Conservation (phyloP, 257 asterid genomes). For the Solanum appendiculatum region DNA sequence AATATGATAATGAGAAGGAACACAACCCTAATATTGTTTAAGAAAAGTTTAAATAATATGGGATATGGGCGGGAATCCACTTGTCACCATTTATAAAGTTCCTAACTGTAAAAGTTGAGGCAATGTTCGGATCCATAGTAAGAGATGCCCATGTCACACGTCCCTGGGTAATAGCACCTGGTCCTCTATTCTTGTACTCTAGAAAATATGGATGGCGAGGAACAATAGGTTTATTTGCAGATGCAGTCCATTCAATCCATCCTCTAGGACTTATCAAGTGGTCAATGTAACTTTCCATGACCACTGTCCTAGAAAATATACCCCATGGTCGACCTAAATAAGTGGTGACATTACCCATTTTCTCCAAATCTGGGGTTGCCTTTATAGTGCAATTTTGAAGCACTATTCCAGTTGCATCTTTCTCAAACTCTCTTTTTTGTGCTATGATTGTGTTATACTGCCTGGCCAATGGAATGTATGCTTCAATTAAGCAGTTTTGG, state of each 20-base stretch:
- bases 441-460: neutral
- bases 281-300: neutral
- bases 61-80: neutral
- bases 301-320: neutral
- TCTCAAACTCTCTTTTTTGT: neutral
- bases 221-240: neutral
- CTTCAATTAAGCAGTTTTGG: neutral
- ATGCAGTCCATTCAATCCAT: neutral
- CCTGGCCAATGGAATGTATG: neutral
- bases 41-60: neutral
- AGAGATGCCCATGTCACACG: neutral
- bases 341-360: neutral
- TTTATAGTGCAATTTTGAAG: neutral
- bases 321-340: slow-evolving; percentile 14
- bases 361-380: neutral
- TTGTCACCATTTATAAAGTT: neutral
- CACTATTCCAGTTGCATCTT: neutral
- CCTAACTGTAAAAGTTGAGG: neutral
- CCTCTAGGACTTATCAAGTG: neutral
- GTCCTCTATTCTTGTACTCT: neutral
- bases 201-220: neutral
- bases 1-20: neutral
- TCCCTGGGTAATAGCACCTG: neutral
- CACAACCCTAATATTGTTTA: neutral
- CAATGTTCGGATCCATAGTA: neutral